Base-by-base conservation (phyloP, 2,329 filamentous ascomycete species). In the Ophiocordyceps camponoti-saundersi region DNA sequence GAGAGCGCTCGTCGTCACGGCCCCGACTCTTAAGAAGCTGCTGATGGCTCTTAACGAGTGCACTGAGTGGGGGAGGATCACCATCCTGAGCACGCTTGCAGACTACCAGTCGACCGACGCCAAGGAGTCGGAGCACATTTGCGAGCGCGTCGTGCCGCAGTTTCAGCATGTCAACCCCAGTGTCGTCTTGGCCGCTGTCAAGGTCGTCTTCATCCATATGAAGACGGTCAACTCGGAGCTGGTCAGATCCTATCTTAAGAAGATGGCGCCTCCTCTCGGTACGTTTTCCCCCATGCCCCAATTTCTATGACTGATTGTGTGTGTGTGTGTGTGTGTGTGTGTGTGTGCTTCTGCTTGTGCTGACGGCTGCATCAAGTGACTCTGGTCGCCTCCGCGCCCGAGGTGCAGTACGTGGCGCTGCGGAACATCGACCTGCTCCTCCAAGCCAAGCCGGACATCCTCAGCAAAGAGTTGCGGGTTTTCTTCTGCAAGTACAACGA, bases 401-500 rank as follows among this genome's bases (percentile, higher is more conserved):
- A 98, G 61, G 92, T 98, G n/a, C 92, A 98, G 62, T 98, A 98
- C 60, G 74, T 98, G 6, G 92, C 92, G 0, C 73, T 98, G 18
- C 76, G 92, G 52, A 98, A 98, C 60, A 92, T 92, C 0, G 73
- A 98, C 2, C 72, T 98, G 15, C 98, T 98, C 54, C 70, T 98
- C 46, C 92, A 98, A 62, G 76, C 90, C 56, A 76, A 90, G 48
- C 92, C 92, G 0, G 92, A 96, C 58, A 89, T 98, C 10, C 66
- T 98, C 47, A 79, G 88, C 52, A 96, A 95, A 63, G 92, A 98
- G 62, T 96, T 98, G 51, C 79, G 92, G 44, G 92, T 98, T 30
- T 98, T 98, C 68, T 98, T 98, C 67, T 98, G 92, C 79, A 98
- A 98, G 72, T 98, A 98, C 67, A 98, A 98, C 62, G 92, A 98